Evolutionary conservation across 2,329 filamentous ascomycete genomes (phyloP), one percentile per base, ranked within the genome.

Genomic region (Claviceps humidiphila): DNA sequence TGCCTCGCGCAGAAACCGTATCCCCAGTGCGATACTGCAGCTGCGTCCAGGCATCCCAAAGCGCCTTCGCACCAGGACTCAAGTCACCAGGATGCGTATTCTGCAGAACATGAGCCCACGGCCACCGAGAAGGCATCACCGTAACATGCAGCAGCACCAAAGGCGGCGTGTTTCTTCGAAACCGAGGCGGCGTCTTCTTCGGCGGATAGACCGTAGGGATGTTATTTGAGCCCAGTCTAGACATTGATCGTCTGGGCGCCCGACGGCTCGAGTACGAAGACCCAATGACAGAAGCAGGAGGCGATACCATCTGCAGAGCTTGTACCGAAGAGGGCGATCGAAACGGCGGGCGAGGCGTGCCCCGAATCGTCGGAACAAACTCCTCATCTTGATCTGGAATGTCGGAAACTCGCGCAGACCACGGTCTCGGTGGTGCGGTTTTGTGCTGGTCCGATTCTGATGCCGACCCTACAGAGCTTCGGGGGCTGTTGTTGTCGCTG

Each of bases 81-180:
- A 78, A 62, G 48, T 74, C 68, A 37, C 58, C 61, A 4, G 66
- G 62, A 26, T 63, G 64, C 6, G 65, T 67, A n/a, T 59, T 67
- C 43, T 78, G 72, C 30, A 83, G 64, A 8, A 82, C 66, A 24
- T 76, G 71, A 1, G 72, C 77, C 74, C 84, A 89, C 1, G 74
- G 72, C 72, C 84, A 80, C 42, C 80, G 74, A 9, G 88, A 72
- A 0, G 87, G 86, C 5, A 93, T 70, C 0, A 91, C 72, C 0
- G 86, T 90, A 39, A 87, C 82, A 59, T 93, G 87, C 4, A 93
- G 72, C 47, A 93, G 71, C 1, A 93, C 85, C 2, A 93, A 74
- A 2, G 87, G 87, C 48, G 79, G 78, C 51, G 75, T 75, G 57
- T 71, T 72, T 34, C 68, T 63, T 66, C 76, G 78, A 62, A 84